Conservation (phyloP, 2,329 filamentous ascomycete genomes). For the Drechslerella dactyloides region DNA sequence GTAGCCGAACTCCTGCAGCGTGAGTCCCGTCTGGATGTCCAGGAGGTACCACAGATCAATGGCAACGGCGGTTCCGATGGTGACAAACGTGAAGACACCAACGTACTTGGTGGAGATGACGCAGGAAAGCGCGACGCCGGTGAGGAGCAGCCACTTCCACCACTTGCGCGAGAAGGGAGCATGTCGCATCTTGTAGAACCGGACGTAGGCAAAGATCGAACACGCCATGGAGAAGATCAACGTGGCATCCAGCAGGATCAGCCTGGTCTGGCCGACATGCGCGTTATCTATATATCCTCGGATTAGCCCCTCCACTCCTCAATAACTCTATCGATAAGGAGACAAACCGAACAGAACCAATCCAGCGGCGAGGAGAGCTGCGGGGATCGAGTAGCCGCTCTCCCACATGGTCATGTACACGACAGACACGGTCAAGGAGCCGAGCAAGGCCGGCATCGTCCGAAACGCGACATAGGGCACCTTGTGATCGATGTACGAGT, state of each 20-base stretch:
- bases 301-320: constrained; percentile 4
- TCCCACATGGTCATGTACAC: constrained; percentile 99
- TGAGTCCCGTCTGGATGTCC: constrained; percentile 85
- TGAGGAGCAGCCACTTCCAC: constrained; percentile 99
- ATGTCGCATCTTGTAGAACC: constrained; percentile 95
- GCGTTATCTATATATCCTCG: constrained; percentile 76
- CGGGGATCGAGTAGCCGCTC: constrained; percentile 93
- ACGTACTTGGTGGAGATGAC: constrained; percentile 99
- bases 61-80: constrained; percentile 88
- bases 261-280: constrained; percentile 91
- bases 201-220: constrained; percentile 90
- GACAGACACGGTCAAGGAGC: constrained; percentile 89
- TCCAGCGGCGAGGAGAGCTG: constrained; percentile 82
- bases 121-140: constrained; percentile 91
- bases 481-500: constrained; percentile 96
- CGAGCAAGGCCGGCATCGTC: constrained; percentile 87
- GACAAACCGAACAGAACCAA: constrained; percentile 73
- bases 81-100: constrained; percentile 94
- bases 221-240: constrained; percentile 95
- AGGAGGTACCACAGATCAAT: constrained; percentile 96
- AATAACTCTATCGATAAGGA: not conserved
- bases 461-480: constrained; percentile 97
- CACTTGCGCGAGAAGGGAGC: constrained; percentile 90
- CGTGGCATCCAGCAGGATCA: constrained; percentile 94
- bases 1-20: constrained; percentile 78